Evolutionary conservation across 2,329 filamentous ascomycete genomes (phyloP), one percentile per base, ranked within the genome.

Genomic region (Phaeosphaeria sp.): DNA sequence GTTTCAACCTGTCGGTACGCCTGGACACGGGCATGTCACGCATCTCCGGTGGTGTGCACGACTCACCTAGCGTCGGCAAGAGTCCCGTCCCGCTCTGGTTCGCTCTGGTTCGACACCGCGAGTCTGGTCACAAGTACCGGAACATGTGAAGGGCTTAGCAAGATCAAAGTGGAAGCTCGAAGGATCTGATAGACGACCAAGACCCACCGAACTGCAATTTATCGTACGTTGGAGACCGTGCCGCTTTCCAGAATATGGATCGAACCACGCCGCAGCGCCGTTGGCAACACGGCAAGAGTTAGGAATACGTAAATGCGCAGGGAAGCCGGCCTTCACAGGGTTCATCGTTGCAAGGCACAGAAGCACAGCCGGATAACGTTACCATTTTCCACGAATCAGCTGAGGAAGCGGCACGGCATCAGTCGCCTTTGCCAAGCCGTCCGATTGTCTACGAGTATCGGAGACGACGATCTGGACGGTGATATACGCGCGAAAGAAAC

Each of bases 1-100:
- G 51, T 57, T 63, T 49, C 53, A 22, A 56, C 49, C 49, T 60
- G 55, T 60, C 60, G 53, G 22, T 17, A 48, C 36, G 22, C 18
- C 51, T 57, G 40, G 27, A 39, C 24, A 40, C 33, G 44, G 36
- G 50, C 50, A 53, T 53, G 55, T 53, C 45, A 57, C 50, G 27
- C 24, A 45, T 21, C 49, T 48, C 46, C 43, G 42, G 36, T 52
- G 49, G 55, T 57, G 53, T 30, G 53, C 45, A 30, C 50, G 45
- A 43, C 39, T 54, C 47, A 47, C 36, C 33, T 17, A 20, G 36
- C 51, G 33, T 43, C 47, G 51, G 51, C 17, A 56, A 33, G 51
- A 49, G 17, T 63, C 46, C 53, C 47, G 56, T 55, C 52, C 60
- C 52, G 57, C 51, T 54, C 47, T 47, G 43, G 22, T 40, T 40